These are phyloP conservation scores for Pneumocystis jirovecii DNA, from an alignment of 1,139 yeast genomes.

Conservation along the genomic window DNA sequence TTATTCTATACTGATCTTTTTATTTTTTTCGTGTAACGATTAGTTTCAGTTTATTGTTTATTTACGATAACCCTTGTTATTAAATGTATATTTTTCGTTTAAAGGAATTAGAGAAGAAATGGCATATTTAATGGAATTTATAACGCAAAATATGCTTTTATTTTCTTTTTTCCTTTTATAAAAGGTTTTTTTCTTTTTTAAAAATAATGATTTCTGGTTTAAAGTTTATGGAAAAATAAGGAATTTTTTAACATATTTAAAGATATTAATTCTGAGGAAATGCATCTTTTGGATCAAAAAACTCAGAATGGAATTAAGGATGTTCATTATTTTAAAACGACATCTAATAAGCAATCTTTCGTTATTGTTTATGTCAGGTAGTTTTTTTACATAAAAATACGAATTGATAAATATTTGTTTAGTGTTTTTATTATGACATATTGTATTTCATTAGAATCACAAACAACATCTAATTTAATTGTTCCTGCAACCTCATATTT, in stretches of 20 bases:
- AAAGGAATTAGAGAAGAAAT: background rate
- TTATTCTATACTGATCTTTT: no score
- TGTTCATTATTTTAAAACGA: background rate
- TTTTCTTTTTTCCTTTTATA: background rate
- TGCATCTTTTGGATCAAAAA: background rate
- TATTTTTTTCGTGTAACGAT: no score
- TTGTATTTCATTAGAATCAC: background rate
- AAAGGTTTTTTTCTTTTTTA: background rate
- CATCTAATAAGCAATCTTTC: background rate
- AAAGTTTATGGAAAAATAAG: background rate
- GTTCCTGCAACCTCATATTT: slow-evolving; percentile 27
- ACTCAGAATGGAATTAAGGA: background rate
- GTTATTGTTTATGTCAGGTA: background rate
- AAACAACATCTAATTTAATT: background rate
- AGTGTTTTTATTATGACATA: background rate
- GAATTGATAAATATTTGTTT: background rate
- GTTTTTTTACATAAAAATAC: background rate
- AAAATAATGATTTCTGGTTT: background rate
- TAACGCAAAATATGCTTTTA: background rate
- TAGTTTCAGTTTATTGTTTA: no score
- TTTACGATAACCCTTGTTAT: no score
- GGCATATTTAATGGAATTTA: background rate
- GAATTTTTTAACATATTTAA: background rate
- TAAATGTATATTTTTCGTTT: background rate
- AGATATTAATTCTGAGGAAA: background rate